Evolutionary conservation across 495 filamentous ascomycete genomes (phyloP).

Genomic region (Aspergillus steynii): DNA sequence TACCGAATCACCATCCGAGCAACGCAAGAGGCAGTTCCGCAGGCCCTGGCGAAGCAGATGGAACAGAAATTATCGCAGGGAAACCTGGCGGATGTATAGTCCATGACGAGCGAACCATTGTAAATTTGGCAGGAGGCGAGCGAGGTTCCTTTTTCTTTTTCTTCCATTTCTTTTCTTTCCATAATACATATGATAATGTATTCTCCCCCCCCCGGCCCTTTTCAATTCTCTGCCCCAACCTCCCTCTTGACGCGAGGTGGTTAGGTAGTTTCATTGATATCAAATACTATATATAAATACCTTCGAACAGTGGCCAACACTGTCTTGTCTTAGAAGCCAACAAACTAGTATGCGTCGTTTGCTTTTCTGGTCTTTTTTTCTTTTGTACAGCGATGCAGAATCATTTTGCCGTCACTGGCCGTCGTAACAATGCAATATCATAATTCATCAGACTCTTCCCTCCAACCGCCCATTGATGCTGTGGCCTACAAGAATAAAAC

Average conservation of each 20-base stretch:
- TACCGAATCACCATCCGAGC: slow-evolving; percentile 91
- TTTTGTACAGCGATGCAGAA: neutral
- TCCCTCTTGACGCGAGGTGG: neutral
- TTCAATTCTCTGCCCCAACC: slow-evolving; percentile 16
- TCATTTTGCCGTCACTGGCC: neutral
- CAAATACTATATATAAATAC: slow-evolving; percentile 16
- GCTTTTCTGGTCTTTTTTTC: neutral
- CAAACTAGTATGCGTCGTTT: neutral
- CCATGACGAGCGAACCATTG: slow-evolving; percentile 1
- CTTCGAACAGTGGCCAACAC: neutral
- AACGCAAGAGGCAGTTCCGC: slow-evolving; percentile 86
- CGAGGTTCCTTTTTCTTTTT: neutral
- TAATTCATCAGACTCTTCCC: slow-evolving; percentile 18
- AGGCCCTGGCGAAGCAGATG: slow-evolving; percentile 79
- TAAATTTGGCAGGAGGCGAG: neutral
- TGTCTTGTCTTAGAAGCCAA: neutral
- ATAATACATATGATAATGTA: slow-evolving; percentile 14
- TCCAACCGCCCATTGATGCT: neutral
- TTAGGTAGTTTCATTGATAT: slow-evolving; percentile 19
- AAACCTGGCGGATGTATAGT: slow-evolving; percentile 19
- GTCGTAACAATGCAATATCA: slow-evolving; percentile 6
- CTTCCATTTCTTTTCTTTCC: neutral
- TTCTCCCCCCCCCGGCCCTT: neutral
- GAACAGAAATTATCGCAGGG: slow-evolving; percentile 73
- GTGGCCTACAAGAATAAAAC: too few species aligned